Evolutionary conservation across 306 rosid species (phyloP).

Genomic region (Gleditsia sinensis): DNA sequence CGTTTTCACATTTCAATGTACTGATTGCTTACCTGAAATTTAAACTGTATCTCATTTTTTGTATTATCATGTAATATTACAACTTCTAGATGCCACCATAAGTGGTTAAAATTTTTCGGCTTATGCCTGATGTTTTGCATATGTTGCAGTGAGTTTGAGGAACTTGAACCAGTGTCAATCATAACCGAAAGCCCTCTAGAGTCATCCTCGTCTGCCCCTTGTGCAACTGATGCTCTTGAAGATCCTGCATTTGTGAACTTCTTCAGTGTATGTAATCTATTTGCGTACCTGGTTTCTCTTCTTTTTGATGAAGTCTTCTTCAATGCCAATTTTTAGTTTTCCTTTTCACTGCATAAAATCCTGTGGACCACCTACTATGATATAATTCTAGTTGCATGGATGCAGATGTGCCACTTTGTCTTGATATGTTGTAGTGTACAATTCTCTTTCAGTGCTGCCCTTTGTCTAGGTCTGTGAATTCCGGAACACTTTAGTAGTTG

Average conservation of each 20-base stretch:
- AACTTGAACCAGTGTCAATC: constrained; percentile 65
- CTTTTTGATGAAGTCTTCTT: constrained; percentile 19
- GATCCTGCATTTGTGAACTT: constrained; percentile 64
- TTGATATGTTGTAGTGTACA: background rate
- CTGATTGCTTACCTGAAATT: constrained; percentile 28
- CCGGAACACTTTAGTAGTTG: background rate
- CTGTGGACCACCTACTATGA: background rate
- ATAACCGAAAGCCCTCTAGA: constrained; percentile 70
- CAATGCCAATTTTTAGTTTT: constrained; percentile 10
- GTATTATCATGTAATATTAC: background rate
- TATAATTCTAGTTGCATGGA: background rate
- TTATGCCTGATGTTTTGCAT: constrained; percentile 25
- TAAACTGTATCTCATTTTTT: background rate
- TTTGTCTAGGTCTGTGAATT: background rate
- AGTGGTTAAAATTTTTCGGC: background rate
- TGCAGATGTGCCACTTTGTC: background rate
- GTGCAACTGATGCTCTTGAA: constrained; percentile 52
- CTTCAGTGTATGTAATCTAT: constrained; percentile 52
- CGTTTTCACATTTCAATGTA: background rate
- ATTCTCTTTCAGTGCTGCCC: background rate
- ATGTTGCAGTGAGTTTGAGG: constrained; percentile 71
- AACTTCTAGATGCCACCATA: background rate
- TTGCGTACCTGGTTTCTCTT: constrained; percentile 6
- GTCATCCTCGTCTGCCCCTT: constrained; percentile 52
- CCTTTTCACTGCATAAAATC: background rate